These are phyloP conservation scores for Hyaloscypha bicolor DNA, from an alignment of 495 filamentous ascomycete species.

Conservation along the genomic window DNA sequence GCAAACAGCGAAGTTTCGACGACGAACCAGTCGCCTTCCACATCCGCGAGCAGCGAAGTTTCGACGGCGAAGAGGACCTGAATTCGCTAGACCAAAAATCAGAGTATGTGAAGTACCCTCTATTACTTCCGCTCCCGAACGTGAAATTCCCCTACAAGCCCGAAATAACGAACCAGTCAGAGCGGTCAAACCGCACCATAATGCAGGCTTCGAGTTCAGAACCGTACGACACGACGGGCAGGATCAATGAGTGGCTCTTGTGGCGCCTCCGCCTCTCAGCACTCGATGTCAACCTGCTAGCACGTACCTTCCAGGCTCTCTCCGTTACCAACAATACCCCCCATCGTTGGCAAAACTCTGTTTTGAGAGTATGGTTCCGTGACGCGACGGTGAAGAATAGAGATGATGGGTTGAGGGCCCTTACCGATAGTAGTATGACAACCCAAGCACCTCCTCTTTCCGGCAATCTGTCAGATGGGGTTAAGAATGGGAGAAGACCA, in stretches of 20 bases:
- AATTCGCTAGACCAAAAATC: background rate
- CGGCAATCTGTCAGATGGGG: background rate
- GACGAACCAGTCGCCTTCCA: background rate
- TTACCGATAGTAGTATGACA: background rate
- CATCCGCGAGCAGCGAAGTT: background rate
- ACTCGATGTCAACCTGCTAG: conserved; percentile 1
- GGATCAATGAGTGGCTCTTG: conserved; percentile 10
- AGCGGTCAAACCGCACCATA: background rate
- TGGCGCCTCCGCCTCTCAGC: background rate
- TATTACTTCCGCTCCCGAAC: background rate
- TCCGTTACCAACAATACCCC: background rate
- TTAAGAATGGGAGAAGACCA: background rate
- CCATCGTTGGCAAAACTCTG: background rate
- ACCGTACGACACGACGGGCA: background rate
- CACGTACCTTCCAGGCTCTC: background rate
- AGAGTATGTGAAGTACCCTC: conserved; percentile 5
- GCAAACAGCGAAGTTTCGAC: no score
- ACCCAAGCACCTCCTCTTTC: background rate
- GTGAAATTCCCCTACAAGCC: background rate
- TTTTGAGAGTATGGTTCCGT: background rate
- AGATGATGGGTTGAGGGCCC: background rate
- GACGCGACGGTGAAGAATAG: background rate
- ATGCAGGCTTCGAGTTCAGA: background rate
- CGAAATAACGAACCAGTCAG: background rate
- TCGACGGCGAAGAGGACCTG: background rate